These are phyloP conservation scores for Neofusicoccum cordaticola DNA, from an alignment of 2,329 filamentous ascomycete species.

Conservation along the genomic window DNA sequence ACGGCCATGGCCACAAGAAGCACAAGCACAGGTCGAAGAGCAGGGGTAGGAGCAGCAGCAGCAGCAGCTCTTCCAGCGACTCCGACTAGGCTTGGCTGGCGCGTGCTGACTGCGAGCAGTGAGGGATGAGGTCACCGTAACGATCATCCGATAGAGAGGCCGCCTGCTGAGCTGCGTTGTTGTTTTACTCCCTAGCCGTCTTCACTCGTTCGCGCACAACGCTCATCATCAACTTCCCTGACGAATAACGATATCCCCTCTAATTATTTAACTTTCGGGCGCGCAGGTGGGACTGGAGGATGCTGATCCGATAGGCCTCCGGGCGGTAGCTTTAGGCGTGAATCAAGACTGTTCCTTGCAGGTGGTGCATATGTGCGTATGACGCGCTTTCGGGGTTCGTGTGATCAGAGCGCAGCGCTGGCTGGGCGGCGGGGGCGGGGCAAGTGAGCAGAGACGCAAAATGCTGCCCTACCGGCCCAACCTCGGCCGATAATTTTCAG, in stretches of 20 bases:
- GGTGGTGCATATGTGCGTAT: background rate
- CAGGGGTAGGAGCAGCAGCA: conserved; percentile 28
- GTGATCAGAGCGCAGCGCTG: background rate
- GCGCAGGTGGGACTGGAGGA: no score
- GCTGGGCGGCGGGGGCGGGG: background rate
- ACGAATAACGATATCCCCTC: conserved; percentile 3
- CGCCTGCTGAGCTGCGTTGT: background rate
- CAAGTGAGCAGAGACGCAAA: background rate
- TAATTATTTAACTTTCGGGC: background rate
- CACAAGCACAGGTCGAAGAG: conserved; percentile 29
- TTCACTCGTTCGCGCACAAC: background rate
- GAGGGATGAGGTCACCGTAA: background rate
- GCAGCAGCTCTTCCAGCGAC: conserved; percentile 34
- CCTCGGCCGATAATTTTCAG: conserved; percentile 7
- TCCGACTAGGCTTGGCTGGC: conserved; percentile 28
- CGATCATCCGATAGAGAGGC: no score
- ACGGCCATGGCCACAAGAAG: conserved; percentile 25
- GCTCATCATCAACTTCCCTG: background rate
- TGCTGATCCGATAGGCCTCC: background rate
- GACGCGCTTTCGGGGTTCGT: background rate
- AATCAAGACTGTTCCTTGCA: background rate
- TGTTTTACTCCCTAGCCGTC: background rate
- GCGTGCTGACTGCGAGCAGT: background rate
- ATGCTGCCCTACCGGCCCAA: conserved; percentile 10
- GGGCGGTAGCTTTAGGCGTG: background rate